Evolutionary conservation across 331 rosid genomes (phyloP).

Genomic region (Quercus lobata): DNA sequence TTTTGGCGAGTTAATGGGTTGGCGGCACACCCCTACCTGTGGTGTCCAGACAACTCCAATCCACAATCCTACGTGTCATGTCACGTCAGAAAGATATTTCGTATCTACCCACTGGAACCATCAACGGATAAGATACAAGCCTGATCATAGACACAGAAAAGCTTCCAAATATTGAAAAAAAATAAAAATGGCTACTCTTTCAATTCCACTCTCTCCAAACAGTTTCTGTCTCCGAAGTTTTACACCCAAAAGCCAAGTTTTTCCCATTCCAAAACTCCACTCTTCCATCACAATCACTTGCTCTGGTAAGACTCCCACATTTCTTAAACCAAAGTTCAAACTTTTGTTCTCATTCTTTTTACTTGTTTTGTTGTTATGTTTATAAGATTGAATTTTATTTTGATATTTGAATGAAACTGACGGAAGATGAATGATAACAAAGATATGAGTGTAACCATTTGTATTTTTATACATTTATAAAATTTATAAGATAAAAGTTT

Average conservation of each 20-base stretch:
- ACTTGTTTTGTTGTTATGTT: not conserved
- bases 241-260: constrained; percentile 33
- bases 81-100: constrained; percentile 36
- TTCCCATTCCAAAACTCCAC: constrained; percentile 12
- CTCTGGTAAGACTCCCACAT: constrained; percentile 39
- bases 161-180: not conserved
- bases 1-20: too few species aligned
- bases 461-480: not conserved
- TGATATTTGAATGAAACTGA: not conserved
- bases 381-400: not conserved
- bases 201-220: constrained; percentile 53
- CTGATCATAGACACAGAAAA: not conserved
- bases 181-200: constrained; percentile 51
- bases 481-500: too few species aligned
- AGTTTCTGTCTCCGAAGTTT: constrained; percentile 25
- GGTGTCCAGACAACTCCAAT: not conserved
- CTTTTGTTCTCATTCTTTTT: not conserved
- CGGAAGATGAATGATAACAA: not conserved
- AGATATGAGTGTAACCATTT: not conserved
- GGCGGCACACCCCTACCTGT: too few species aligned
- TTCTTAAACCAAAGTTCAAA: not conserved
- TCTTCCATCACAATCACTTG: constrained; percentile 32
- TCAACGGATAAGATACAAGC: constrained; percentile 11
- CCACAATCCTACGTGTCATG: constrained; percentile 26
- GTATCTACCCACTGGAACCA: not conserved